Evolutionary conservation across 257 asterid species (phyloP).

Genomic region (Lithospermum erythrorhizon): DNA sequence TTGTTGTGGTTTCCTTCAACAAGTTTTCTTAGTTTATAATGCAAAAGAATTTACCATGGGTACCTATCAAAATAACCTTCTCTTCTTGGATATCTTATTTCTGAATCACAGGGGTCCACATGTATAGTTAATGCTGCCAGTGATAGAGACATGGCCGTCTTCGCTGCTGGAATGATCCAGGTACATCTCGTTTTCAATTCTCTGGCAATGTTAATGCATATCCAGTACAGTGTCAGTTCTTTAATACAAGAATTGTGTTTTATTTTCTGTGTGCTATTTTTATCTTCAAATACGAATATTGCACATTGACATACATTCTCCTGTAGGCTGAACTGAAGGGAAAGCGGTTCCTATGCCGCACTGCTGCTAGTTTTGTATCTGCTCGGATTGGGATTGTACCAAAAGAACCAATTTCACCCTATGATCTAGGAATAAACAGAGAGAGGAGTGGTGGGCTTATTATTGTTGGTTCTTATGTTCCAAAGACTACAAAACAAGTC

Average conservation of each 20-base stretch:
- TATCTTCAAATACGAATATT: slow-evolving; percentile 13
- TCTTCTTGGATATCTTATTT: too few relatives aligned
- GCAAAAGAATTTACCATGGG: too few relatives aligned
- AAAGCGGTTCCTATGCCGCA: slow-evolving; percentile 84
- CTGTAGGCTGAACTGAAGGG: slow-evolving; percentile 89
- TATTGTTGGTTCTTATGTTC: slow-evolving; percentile 92
- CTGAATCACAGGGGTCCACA: slow-evolving; percentile 61
- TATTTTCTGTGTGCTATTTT: slow-evolving; percentile 4
- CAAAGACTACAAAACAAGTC: slow-evolving; percentile 97
- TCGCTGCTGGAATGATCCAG: slow-evolving; percentile 96
- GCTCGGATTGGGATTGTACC: slow-evolving; percentile 80
- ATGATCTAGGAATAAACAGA: slow-evolving; percentile 45
- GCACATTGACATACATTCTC: slow-evolving; percentile 15
- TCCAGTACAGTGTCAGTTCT: slow-evolving; percentile 9
- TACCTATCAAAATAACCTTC: too few relatives aligned
- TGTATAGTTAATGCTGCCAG: slow-evolving; percentile 95
- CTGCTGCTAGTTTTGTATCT: slow-evolving; percentile 98
- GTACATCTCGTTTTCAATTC: slow-evolving; percentile 20
- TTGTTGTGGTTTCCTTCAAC: too few relatives aligned
- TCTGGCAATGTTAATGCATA: background rate
- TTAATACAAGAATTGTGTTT: background rate
- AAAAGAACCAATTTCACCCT: slow-evolving; percentile 65
- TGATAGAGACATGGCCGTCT: slow-evolving; percentile 91
- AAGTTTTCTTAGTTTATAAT: too few relatives aligned
- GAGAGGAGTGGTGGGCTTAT: slow-evolving; percentile 74